Percentiles rank a stretch among this genome's conserved stretches.
Evolutionary conservation across 2,329 filamentous ascomycete species (phyloP).

Genomic region (Mollisia scopiformis): DNA sequence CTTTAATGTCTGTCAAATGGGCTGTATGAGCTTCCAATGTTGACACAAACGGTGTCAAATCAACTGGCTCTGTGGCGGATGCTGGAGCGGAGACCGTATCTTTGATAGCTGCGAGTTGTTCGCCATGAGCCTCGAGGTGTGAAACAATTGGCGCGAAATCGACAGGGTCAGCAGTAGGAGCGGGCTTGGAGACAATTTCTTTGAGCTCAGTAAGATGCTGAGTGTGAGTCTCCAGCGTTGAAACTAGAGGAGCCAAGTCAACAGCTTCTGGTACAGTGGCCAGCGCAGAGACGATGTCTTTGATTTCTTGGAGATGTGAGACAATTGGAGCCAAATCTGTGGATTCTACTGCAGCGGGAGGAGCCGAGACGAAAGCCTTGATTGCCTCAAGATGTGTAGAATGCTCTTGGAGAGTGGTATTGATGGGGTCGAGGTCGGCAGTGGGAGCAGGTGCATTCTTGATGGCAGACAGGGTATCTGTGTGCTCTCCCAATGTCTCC

Average conservation of each 20-base stretch:
- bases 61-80: conserved; percentile 4
- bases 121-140: neutral
- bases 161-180: neutral
- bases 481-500: neutral
- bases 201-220: conserved; percentile 6
- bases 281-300: conserved; percentile 3
- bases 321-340: neutral
- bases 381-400: neutral
- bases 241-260: neutral
- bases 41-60: conserved; percentile 11
- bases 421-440: conserved; percentile 2
- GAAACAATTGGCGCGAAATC: neutral
- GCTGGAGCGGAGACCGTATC: conserved; percentile 4
- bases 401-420: neutral
- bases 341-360: neutral
- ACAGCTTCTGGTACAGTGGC: neutral
- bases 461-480: neutral
- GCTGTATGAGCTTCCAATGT: conserved; percentile 13
- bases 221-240: conserved; percentile 1
- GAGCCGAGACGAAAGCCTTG: neutral
- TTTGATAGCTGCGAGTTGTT: conserved; percentile 1
- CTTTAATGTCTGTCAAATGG: conserved; percentile 18
- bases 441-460: neutral
- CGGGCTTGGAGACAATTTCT: conserved; percentile 1
- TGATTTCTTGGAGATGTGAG: neutral